A percentile compares a stretch with the other conserved stretches of the same genome.
Evolutionary conservation across 1,284 basidiomycete genomes (phyloP).

Genomic region (Neonothopanus nambi): DNA sequence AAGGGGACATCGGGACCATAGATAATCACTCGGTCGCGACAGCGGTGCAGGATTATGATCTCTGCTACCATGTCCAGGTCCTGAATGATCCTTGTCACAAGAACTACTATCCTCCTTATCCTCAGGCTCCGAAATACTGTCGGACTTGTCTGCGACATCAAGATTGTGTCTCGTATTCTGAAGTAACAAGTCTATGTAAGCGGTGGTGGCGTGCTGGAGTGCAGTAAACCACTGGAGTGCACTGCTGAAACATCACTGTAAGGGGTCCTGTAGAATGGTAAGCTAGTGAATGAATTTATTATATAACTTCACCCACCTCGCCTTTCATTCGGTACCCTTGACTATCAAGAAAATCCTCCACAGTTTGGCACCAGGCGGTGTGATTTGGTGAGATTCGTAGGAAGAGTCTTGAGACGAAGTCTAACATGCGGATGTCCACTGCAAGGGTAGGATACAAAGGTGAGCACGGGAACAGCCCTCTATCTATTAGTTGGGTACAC

Average conservation of each 20-base stretch:
- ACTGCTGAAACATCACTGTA: background rate
- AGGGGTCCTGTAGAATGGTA: background rate
- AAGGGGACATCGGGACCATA: slow-evolving; percentile 5
- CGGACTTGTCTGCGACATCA: background rate
- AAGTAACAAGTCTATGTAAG: too few relatives aligned
- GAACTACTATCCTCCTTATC: too few relatives aligned
- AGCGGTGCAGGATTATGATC: too few relatives aligned
- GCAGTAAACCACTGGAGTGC: background rate
- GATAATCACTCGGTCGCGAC: background rate
- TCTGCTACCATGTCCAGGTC: too few relatives aligned
- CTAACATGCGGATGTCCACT: background rate
- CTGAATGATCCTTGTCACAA: too few relatives aligned
- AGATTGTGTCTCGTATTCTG: background rate
- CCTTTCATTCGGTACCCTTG: background rate
- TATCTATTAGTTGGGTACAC: background rate
- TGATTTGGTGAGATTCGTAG: slow-evolving; percentile 7
- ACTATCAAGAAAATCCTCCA: background rate
- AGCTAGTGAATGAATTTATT: too few relatives aligned
- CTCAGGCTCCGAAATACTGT: too few relatives aligned
- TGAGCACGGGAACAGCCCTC: slow-evolving; percentile 3
- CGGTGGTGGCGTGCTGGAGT: background rate
- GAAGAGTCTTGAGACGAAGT: slow-evolving; percentile 3
- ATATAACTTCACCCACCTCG: background rate
- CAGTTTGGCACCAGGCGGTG: slow-evolving; percentile 4
- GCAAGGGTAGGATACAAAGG: slow-evolving; percentile 1